Conservation (phyloP, 257 asterid genomes). For the Lantana camara region DNA sequence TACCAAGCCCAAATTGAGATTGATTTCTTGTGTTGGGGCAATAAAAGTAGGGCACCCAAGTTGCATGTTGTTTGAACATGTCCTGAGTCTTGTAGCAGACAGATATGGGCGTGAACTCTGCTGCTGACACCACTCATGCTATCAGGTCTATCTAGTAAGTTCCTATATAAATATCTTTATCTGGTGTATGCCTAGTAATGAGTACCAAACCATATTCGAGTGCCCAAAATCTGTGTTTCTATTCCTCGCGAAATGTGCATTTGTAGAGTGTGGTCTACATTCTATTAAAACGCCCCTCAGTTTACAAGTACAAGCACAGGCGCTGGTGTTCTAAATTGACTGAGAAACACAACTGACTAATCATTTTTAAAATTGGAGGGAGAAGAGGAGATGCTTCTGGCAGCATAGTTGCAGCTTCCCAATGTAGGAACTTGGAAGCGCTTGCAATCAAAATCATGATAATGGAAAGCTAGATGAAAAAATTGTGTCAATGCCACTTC, state of each 20-base stretch:
- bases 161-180: constrained; percentile 1
- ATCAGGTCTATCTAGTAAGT: constrained; percentile 5
- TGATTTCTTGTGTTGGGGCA: background rate
- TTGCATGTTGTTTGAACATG: background rate
- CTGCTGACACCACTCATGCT: background rate
- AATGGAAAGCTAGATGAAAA: constrained; percentile 12
- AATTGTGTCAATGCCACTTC: background rate
- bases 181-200: background rate
- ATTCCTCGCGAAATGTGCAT: background rate
- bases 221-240: background rate
- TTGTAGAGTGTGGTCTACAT: background rate
- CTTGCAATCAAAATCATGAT: background rate
- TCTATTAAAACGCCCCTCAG: background rate
- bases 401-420: constrained; percentile 9
- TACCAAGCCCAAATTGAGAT: constrained; percentile 10
- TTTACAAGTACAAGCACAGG: constrained; percentile 5
- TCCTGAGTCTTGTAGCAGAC: background rate
- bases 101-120: background rate
- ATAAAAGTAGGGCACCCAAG: constrained; percentile 3
- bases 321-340: background rate
- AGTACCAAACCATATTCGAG: constrained; percentile 6
- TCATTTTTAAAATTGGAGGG: background rate
- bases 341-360: background rate
- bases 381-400: constrained; percentile 6
- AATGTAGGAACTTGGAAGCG: background rate